Base-by-base conservation (phyloP, 2,329 filamentous ascomycete species). In the Fusarium sp. region DNA sequence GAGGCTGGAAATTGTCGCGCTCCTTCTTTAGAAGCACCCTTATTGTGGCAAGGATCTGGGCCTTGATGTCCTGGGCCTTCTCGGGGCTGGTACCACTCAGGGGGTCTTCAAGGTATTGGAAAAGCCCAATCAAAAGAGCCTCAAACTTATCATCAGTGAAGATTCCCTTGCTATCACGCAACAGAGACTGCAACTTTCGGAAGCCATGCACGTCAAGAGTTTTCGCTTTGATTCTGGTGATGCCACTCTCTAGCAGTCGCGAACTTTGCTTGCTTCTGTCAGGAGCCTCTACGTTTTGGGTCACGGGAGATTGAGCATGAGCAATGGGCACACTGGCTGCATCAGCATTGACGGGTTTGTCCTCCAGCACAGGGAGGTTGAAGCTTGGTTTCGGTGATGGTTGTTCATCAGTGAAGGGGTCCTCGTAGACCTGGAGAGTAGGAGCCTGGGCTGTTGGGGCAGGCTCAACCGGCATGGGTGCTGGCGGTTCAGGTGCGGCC, bases 151-250 rank as follows among this genome's bases (percentile, higher is more conserved):
- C 88, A 63, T 90, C 87, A 3, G 85, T 84, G 75, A 92, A 89
- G 21, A 88, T 83, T 16, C 89, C 85, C 73, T 86, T 86, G 75
- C 85, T 87, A 62, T 91, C 90, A 68, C 91, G 89, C 63, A 93
- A 85, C 69, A 94, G 85, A 41, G 90, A 90, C 77, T 94, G 92
- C 50, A 94, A 83, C 74, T 92, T 92, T 55, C 92, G 88, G 84
- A 94, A 93, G 59, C 92, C 92, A 75, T 94, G 91, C 6, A 92
- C 91, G 75, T 94, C 92, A n/a, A 95, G 86, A 2, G 88, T 88
- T 73, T 89, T 88, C 30, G 87, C 85, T 71, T 89, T 89, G 71
- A 94, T 90, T 68, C 92, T 91, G 53, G 89, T 83, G 70, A 94
- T 92, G 51, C 91, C 92, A 72, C 91, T 94, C 31, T 90, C 88